These are phyloP conservation scores for Monilinia fructigena DNA, from an alignment of 2,329 filamentous ascomycete species.

Conservation along the genomic window DNA sequence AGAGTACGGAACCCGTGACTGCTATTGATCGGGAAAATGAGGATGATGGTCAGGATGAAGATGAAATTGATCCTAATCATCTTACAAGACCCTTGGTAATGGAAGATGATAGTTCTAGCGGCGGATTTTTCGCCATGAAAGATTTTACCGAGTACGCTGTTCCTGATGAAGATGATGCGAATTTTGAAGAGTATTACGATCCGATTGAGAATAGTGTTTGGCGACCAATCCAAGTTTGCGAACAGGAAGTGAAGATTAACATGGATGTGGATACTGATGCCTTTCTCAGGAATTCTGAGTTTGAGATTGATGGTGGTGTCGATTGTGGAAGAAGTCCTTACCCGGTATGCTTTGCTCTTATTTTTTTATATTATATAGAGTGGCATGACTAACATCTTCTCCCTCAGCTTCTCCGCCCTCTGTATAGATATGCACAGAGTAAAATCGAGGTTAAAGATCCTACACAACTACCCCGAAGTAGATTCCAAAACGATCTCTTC, in stretches of 20 bases:
- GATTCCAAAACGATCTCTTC: no score
- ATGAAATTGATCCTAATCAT: neutral
- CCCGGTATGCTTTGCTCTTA: conserved; percentile 27
- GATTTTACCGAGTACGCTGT: conserved; percentile 25
- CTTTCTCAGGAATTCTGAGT: conserved; percentile 20
- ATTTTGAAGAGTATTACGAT: conserved; percentile 23
- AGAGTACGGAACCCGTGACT: neutral
- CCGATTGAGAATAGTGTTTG: conserved; percentile 35
- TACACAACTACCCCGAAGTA: neutral
- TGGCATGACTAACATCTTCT: neutral
- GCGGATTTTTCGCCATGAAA: conserved; percentile 33
- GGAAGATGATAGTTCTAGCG: conserved; percentile 25
- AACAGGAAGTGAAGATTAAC: conserved; percentile 29
- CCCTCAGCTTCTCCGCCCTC: conserved; percentile 26
- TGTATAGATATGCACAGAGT: conserved; percentile 28
- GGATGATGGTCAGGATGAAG: conserved; percentile 1
- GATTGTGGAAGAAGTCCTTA: conserved; percentile 38
- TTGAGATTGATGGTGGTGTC: conserved; percentile 34
- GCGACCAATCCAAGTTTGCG: conserved; percentile 33
- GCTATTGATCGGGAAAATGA: conserved; percentile 2
- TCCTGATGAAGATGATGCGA: conserved; percentile 18
- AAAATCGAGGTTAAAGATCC: neutral
- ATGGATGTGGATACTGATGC: conserved; percentile 30
- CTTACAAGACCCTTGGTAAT: neutral
- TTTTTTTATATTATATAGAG: neutral